Conservation (phyloP, 352 stramenopile genomes). For the Globisporangium nagaii region DNA sequence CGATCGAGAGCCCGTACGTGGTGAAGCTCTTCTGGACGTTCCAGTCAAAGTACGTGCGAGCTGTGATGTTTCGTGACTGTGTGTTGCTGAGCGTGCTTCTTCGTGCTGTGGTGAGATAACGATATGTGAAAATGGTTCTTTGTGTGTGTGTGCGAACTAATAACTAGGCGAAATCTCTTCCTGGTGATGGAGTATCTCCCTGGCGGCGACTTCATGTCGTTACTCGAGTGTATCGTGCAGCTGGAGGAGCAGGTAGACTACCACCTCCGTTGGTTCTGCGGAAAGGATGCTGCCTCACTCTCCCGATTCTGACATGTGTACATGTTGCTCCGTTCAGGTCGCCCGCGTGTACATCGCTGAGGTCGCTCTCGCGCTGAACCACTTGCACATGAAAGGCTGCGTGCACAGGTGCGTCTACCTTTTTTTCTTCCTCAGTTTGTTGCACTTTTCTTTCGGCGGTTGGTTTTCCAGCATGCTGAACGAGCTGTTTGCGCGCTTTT, state of each 20-base stretch:
- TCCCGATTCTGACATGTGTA: neutral
- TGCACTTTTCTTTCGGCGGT: neutral
- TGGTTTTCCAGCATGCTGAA: neutral
- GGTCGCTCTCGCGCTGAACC: slow-evolving; percentile 81
- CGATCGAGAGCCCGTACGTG: slow-evolving; percentile 86
- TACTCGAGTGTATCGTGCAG: slow-evolving; percentile 86
- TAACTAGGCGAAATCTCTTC: slow-evolving; percentile 70
- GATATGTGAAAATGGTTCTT: slow-evolving; percentile 5
- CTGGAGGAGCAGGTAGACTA: slow-evolving; percentile 68
- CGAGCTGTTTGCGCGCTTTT: slow-evolving; percentile 7
- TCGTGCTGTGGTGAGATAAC: neutral
- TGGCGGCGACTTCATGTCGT: slow-evolving; percentile 88
- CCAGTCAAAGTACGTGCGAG: slow-evolving; percentile 74
- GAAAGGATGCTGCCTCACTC: too few species aligned
- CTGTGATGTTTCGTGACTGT: neutral
- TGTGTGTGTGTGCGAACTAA: neutral
- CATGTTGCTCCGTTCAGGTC: slow-evolving; percentile 22
- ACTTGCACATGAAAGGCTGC: slow-evolving; percentile 79
- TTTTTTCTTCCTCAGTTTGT: neutral
- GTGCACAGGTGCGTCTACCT: slow-evolving; percentile 56
- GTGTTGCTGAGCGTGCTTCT: too few species aligned
- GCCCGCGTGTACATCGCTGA: slow-evolving; percentile 86
- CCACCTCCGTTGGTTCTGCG: neutral
- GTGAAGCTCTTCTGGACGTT: slow-evolving; percentile 91
- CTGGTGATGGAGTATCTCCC: slow-evolving; percentile 90